Evolutionary conservation across 1,284 basidiomycete genomes (phyloP).

Genomic region (Rhodotorula sp.): DNA sequence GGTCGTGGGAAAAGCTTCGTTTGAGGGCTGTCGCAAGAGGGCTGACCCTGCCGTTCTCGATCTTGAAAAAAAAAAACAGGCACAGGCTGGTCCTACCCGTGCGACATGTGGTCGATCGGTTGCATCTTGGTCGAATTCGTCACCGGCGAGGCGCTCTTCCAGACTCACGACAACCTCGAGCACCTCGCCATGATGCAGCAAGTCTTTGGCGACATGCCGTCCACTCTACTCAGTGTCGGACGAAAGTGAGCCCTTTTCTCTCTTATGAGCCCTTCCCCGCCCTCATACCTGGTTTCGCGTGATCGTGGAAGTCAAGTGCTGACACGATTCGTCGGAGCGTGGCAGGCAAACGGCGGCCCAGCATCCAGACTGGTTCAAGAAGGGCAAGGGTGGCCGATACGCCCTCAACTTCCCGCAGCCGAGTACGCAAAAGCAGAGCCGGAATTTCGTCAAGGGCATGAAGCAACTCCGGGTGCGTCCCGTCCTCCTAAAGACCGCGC

Average conservation of each 20-base stretch:
- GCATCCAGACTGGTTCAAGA: slow-evolving; percentile 84
- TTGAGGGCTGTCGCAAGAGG: too few species aligned
- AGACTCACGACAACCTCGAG: slow-evolving; percentile 98
- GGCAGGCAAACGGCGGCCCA: background rate
- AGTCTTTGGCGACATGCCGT: slow-evolving; percentile 96
- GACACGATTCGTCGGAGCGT: background rate
- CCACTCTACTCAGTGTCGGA: slow-evolving; percentile 59
- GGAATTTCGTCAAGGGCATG: slow-evolving; percentile 89
- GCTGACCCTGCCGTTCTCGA: slow-evolving; percentile 11
- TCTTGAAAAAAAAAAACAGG: slow-evolving; percentile 56
- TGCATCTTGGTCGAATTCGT: slow-evolving; percentile 99
- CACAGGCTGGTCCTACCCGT: slow-evolving; percentile 96
- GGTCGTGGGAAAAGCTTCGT: background rate
- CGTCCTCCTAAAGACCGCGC: too few species aligned
- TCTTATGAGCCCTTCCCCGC: too few species aligned
- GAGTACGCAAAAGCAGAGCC: slow-evolving; percentile 75
- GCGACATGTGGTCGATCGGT: slow-evolving; percentile 96
- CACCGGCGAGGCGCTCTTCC: slow-evolving; percentile 95
- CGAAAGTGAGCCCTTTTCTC: background rate
- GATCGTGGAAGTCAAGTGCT: slow-evolving; percentile 54
- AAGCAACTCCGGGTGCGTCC: slow-evolving; percentile 67
- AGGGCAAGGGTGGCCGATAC: slow-evolving; percentile 46
- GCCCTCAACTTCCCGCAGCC: slow-evolving; percentile 92
- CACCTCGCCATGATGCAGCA: slow-evolving; percentile 99
- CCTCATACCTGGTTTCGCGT: slow-evolving; percentile 21